Evolutionary conservation across 2,329 filamentous ascomycete species (phyloP).

Genomic region (Domatiomyces globalis): DNA sequence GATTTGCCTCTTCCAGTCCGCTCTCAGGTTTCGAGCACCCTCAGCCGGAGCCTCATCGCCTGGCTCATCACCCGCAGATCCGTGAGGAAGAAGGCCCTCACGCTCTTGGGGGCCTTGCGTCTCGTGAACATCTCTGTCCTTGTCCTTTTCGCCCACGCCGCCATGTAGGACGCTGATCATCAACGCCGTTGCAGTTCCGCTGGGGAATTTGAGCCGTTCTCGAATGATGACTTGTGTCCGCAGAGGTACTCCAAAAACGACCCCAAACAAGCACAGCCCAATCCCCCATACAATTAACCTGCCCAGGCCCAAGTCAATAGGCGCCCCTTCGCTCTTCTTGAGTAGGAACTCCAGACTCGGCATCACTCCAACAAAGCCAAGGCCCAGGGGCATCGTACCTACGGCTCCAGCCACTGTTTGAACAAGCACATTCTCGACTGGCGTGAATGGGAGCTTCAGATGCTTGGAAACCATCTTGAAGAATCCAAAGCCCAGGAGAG

Average conservation of each 20-base stretch:
- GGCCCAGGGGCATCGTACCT: slow-evolving; percentile 90
- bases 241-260: slow-evolving; percentile 87
- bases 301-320: slow-evolving; percentile 55
- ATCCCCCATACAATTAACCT: slow-evolving; percentile 82
- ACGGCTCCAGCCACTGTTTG: slow-evolving; percentile 93
- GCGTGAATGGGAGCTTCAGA: slow-evolving; percentile 69
- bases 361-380: slow-evolving; percentile 88
- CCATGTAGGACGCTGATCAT: slow-evolving; percentile 86
- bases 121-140: slow-evolving; percentile 9
- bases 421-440: slow-evolving; percentile 90
- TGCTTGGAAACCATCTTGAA: slow-evolving; percentile 67
- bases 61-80: slow-evolving; percentile 24
- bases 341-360: slow-evolving; percentile 83
- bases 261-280: slow-evolving; percentile 89
- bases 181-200: slow-evolving; percentile 85
- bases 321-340: slow-evolving; percentile 61
- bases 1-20: slow-evolving; percentile 50
- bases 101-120: slow-evolving; percentile 19
- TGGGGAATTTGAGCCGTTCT: slow-evolving; percentile 86
- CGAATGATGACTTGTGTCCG: slow-evolving; percentile 82
- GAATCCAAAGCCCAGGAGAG: slow-evolving; percentile 83
- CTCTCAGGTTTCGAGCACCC: slow-evolving; percentile 23
- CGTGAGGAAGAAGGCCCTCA: slow-evolving; percentile 20
- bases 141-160: slow-evolving; percentile 27
- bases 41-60: slow-evolving; percentile 24